Percentiles rank a stretch among this genome's conserved stretches.
phyloP scores from a whole-genome alignment of 176 grass and related monocot species.

The Phoenix dactylifera region DNA sequence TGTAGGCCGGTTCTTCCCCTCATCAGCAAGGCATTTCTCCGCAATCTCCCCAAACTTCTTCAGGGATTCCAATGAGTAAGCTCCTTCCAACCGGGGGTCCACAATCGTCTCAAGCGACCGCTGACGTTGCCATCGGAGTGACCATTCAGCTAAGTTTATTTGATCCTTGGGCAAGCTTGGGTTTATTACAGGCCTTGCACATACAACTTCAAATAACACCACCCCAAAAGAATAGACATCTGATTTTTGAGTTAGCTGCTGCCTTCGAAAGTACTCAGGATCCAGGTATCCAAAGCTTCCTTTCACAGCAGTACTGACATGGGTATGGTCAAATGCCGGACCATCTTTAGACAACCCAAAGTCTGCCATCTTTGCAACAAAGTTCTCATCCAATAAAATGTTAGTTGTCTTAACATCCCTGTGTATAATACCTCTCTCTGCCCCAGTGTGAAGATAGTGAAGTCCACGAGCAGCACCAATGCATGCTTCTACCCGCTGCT shows the following conservation, averaged over 20 bases:
- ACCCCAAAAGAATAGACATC: constrained; percentile 98
- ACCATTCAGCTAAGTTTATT: constrained; percentile 95
- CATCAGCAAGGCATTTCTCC: constrained; percentile 90
- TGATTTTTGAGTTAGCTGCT: constrained; percentile 89
- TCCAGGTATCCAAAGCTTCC: constrained; percentile 98
- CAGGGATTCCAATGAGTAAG: constrained; percentile 75
- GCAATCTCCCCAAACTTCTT: constrained; percentile 92
- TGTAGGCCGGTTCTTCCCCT: constrained; percentile 61
- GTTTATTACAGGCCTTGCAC: constrained; percentile 84
- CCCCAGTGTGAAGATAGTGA: constrained; percentile 94
- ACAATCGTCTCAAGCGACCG: constrained; percentile 60
- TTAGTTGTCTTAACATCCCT: constrained; percentile 96
- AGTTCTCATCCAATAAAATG: constrained; percentile 80
- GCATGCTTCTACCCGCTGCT: constrained; percentile 71
- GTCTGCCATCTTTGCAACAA: constrained; percentile 90
- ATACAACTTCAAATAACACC: constrained; percentile 83
- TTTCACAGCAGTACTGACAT: constrained; percentile 91
- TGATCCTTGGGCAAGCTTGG: constrained; percentile 80
- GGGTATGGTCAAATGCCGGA: constrained; percentile 86
- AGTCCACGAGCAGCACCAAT: constrained; percentile 76
- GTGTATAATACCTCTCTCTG: constrained; percentile 85
- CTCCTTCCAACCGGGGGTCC: constrained; percentile 55
- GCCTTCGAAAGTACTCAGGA: constrained; percentile 82
- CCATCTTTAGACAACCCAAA: constrained; percentile 89
- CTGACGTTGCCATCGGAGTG: constrained; percentile 89